A percentile compares a stretch with the other conserved stretches of the same genome.
Evolutionary conservation across 2,329 filamentous ascomycete species (phyloP).

Genomic region (Aspergillus vadensis): DNA sequence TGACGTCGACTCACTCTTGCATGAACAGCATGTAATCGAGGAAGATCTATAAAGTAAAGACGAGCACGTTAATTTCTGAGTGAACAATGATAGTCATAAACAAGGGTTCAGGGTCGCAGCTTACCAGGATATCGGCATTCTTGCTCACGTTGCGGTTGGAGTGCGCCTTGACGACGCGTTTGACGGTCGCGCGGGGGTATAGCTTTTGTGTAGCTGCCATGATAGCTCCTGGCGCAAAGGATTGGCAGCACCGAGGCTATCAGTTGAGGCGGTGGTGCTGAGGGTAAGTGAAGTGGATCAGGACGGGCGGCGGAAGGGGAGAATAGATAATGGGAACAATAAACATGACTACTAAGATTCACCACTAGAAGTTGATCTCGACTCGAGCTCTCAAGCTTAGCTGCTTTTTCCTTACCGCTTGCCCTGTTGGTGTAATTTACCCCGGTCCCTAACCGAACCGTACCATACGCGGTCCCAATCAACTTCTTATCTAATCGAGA

Average conservation of each 20-base stretch:
- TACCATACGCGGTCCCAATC: too few relatives aligned
- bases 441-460: too few relatives aligned
- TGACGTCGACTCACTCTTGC: slow-evolving; percentile 53
- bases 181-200: slow-evolving; percentile 81
- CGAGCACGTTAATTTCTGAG: slow-evolving; percentile 4
- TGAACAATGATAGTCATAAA: not conserved
- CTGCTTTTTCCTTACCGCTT: not conserved
- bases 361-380: not conserved
- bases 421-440: not conserved
- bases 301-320: not conserved
- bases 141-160: slow-evolving; percentile 78
- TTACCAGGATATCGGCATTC: slow-evolving; percentile 81
- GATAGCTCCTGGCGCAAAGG: not conserved
- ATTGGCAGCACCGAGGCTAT: not conserved
- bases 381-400: slow-evolving; percentile 1
- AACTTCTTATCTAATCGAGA: too few relatives aligned
- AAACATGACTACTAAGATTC: not conserved
- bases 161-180: slow-evolving; percentile 88
- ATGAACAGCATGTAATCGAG: slow-evolving; percentile 84
- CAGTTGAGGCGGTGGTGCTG: not conserved
- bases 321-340: not conserved
- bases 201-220: slow-evolving; percentile 71
- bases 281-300: not conserved
- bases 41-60: slow-evolving; percentile 64
- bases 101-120: slow-evolving; percentile 24